A percentile compares a stretch with the other conserved stretches of the same genome.
phyloP scores from a whole-genome alignment of 2,329 filamentous ascomycete species.

The Exophiala viscosa region DNA sequence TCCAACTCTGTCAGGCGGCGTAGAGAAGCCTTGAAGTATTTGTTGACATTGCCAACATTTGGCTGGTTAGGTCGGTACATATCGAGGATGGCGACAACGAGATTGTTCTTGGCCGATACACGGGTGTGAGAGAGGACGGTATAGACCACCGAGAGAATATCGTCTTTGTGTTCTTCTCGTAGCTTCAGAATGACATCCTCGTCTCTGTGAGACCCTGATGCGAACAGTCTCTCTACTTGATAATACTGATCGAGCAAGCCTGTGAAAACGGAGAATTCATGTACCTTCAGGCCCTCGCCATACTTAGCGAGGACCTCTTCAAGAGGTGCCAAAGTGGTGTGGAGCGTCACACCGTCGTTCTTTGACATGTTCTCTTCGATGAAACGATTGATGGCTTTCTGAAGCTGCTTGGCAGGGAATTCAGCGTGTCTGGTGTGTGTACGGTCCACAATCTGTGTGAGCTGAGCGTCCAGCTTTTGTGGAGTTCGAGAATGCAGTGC shows the following conservation, averaged over 20 bases:
- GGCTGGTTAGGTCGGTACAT: constrained; percentile 95
- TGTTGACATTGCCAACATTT: constrained; percentile 79
- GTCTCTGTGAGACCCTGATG: constrained; percentile 76
- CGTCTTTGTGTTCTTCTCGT: constrained; percentile 94
- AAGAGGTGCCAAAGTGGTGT: constrained; percentile 69
- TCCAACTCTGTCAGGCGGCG: constrained; percentile 88
- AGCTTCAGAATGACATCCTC: constrained; percentile 92
- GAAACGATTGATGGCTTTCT: constrained; percentile 82
- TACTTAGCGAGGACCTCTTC: constrained; percentile 75
- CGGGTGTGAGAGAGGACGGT: constrained; percentile 91
- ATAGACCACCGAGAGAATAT: constrained; percentile 77
- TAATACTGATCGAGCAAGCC: constrained; percentile 77
- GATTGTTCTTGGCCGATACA: constrained; percentile 88
- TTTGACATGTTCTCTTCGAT: constrained; percentile 77
- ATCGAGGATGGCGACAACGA: constrained; percentile 85
- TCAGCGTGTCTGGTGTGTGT: constrained; percentile 73
- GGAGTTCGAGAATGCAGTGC: constrained; percentile 97
- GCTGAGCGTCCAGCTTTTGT: constrained; percentile 77
- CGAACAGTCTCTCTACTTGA: constrained; percentile 81
- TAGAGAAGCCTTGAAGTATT: constrained; percentile 77
- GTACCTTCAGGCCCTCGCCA: constrained; percentile 79
- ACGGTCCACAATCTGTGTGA: constrained; percentile 82
- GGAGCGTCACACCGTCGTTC: constrained; percentile 69
- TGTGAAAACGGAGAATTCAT: constrained; percentile 81
- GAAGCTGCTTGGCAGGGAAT: constrained; percentile 85